These are phyloP conservation scores for Apiospora aurea DNA, from an alignment of 2,329 filamentous ascomycete species.

Conservation along the genomic window DNA sequence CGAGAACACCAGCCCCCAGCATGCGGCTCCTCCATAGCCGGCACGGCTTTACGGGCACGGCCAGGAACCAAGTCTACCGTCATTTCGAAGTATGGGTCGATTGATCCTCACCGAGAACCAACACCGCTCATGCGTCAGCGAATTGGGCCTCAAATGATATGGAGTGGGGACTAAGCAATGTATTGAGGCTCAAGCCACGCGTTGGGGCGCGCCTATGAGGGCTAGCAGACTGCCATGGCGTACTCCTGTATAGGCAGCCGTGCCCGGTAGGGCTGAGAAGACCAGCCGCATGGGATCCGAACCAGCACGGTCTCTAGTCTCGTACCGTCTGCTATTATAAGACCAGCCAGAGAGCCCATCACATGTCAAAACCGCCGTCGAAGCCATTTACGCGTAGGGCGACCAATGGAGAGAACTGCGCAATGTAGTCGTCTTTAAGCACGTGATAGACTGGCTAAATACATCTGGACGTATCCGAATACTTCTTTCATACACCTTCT, in stretches of 20 bases:
- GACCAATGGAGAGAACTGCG: neutral
- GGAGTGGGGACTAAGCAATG: too few relatives aligned
- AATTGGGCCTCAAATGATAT: too few relatives aligned
- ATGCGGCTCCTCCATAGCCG: too few relatives aligned
- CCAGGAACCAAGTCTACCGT: too few relatives aligned
- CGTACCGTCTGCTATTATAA: neutral
- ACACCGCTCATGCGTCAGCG: too few relatives aligned
- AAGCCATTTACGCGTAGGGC: neutral
- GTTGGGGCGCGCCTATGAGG: too few relatives aligned
- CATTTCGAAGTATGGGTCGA: too few relatives aligned
- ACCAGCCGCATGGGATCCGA: neutral
- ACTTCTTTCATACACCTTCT: conserved; percentile 24
- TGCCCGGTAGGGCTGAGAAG: neutral
- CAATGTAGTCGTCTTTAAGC: conserved; percentile 15
- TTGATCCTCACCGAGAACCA: too few relatives aligned
- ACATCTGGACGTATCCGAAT: conserved; percentile 10
- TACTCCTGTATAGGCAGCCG: neutral
- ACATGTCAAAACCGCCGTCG: neutral
- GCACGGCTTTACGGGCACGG: too few relatives aligned
- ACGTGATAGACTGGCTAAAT: conserved; percentile 17
- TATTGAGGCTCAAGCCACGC: too few relatives aligned
- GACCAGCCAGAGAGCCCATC: neutral
- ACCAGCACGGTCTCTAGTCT: neutral
- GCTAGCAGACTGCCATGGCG: too few relatives aligned
- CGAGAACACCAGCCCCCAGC: neutral